phyloP scores from a whole-genome alignment of 805 yeast species.

The Starmerella stellata region DNA sequence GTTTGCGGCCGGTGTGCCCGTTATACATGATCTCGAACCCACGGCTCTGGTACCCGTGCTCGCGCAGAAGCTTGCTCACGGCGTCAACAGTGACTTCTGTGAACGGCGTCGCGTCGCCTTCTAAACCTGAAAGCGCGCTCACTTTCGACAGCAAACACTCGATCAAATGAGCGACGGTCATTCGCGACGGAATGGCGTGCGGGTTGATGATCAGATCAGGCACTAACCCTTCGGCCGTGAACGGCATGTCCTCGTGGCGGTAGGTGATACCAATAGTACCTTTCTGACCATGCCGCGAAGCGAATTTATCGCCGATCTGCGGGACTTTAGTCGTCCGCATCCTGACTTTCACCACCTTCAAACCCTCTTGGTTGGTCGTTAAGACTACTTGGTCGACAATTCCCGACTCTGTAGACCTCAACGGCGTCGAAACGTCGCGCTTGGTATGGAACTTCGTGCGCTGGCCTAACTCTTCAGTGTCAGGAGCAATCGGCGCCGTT shows the following conservation, averaged over 20 bases:
- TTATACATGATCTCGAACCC: conserved; percentile 98
- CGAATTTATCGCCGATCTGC: conserved; percentile 97
- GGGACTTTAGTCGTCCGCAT: conserved; percentile 98
- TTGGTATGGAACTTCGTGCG: conserved; percentile 96
- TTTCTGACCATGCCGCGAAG: conserved; percentile 98
- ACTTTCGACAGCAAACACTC: conserved; percentile 94
- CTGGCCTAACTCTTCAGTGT: conserved; percentile 95
- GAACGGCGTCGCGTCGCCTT: conserved; percentile 98
- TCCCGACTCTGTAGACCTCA: conserved; percentile 93
- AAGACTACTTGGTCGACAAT: conserved; percentile 93
- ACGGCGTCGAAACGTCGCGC: conserved; percentile 95
- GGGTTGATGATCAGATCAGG: conserved; percentile 97
- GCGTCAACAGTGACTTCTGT: conserved; percentile 98
- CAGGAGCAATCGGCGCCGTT: conserved; percentile 98
- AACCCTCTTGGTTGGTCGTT: conserved; percentile 96
- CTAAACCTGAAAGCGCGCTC: conserved; percentile 83
- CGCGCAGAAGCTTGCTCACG: conserved; percentile 75
- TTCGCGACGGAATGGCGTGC: conserved; percentile 99
- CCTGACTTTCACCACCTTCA: conserved; percentile 92
- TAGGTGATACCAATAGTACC: conserved; percentile 99
- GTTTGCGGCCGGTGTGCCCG: conserved; percentile 95
- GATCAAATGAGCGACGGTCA: conserved; percentile 98
- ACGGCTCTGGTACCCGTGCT: conserved; percentile 92
- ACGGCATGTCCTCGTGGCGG: conserved; percentile 98
- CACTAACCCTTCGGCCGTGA: conserved; percentile 83